These are phyloP conservation scores for Hypocreales sp. DNA, from an alignment of 2,329 filamentous ascomycete genomes.

Conservation along the genomic window DNA sequence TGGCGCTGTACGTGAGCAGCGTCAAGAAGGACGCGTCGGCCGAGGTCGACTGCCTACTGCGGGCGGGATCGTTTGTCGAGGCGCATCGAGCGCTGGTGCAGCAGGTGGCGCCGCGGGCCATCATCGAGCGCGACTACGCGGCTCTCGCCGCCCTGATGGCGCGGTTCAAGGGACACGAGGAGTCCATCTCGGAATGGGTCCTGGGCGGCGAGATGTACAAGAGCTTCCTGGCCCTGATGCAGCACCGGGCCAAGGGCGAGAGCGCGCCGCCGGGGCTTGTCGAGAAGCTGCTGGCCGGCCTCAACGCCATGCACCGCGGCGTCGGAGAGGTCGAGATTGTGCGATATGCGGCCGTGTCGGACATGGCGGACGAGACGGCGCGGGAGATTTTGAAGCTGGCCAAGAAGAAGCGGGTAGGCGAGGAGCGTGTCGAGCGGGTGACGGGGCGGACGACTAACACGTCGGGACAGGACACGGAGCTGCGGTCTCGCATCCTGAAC, in stretches of 20 bases:
- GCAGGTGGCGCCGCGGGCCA: conserved; percentile 64
- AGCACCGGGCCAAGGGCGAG: conserved; percentile 24
- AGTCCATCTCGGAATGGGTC: conserved; percentile 56
- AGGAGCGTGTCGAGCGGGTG: too few species aligned
- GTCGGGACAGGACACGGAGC: conserved; percentile 18
- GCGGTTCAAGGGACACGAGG: conserved; percentile 50
- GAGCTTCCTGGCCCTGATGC: conserved; percentile 39
- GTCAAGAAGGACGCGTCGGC: conserved; percentile 50
- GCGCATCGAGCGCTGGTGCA: conserved; percentile 73
- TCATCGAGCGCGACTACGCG: conserved; percentile 70
- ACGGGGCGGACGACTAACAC: too few species aligned
- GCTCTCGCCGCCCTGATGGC: conserved; percentile 52
- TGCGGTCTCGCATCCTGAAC: conserved; percentile 30
- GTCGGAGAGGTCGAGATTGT: conserved; percentile 33
- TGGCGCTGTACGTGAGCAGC: conserved; percentile 67
- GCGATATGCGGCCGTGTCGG: conserved; percentile 53
- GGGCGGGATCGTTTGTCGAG: conserved; percentile 59
- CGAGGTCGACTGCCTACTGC: conserved; percentile 69
- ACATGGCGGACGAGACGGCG: conserved; percentile 65
- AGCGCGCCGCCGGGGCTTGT: conserved; percentile 28
- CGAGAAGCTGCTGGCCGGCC: conserved; percentile 38
- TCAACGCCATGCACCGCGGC: conserved; percentile 37
- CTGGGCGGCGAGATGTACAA: conserved; percentile 67
- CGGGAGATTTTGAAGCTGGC: conserved; percentile 41
- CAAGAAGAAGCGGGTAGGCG: conserved; percentile 43